Base-by-base conservation (phyloP, 345 rosid genomes). In the Syzygium aqueum region DNA sequence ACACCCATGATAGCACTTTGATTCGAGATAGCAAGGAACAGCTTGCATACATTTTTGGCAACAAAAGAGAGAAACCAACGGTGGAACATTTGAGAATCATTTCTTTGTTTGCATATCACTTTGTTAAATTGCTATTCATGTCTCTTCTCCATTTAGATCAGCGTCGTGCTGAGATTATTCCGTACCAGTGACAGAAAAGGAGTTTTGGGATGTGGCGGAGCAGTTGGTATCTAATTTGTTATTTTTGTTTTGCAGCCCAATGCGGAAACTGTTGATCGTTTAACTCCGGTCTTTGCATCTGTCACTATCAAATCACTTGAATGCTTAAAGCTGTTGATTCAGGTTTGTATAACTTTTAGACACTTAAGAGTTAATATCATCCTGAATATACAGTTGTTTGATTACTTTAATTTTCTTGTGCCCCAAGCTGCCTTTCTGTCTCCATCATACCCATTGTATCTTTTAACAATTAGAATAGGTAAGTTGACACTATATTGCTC, bases 281-380 rank as follows among this genome's bases (percentile, higher is more conserved):
- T 94, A 86, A 96, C 99, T 13, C 98, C 98, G 33, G 65, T 97
- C 73, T 88, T 95, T 90, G 95, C 99, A 73, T 93, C 98, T 33
- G 98, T 97, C 1, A 98, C 98, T 49, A 96, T 96, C 9, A 94
- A 93, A 89, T 97, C 98, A 86, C 88, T 94, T 43, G 88, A 95
- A 61, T 94, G 98, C 92, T 84, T 93, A 87, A 98, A 96, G 87
- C 91, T 93, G 88, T 89, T 97, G 78, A 91, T 96, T 89, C 93
- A 95, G 98, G 99, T 95, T 84, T 56, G 61, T 8, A 85, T 65
- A 89, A 87, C 86, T 89, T 89, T 67, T 88, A 78, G 27, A 23
- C 54, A 51, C 22, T 21, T 51, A 57, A 23, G 9, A 84, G 67
- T 85, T 37, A 21, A 30, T 28, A 50, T 6, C 43, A 16, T 87